A percentile compares a stretch with the other conserved stretches of the same genome.
phyloP scores from a whole-genome alignment of 306 rosid genomes.

The Vicia faba region DNA sequence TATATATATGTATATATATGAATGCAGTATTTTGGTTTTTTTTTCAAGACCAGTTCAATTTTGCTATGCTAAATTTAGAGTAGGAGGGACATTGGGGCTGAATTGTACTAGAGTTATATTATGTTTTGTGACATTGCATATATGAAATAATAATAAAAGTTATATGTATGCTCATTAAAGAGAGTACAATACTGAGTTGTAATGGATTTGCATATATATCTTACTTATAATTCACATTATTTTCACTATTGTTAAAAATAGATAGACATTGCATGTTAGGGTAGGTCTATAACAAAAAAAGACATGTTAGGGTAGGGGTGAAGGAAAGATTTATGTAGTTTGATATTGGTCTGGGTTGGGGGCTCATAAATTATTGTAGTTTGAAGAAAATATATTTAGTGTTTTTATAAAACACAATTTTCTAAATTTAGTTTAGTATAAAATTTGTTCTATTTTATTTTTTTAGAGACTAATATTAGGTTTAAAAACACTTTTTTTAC shows the following conservation, averaged over 20 bases:
- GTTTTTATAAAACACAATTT: background rate
- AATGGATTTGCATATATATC: slow-evolving; percentile 11
- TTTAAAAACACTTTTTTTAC: too few relatives aligned
- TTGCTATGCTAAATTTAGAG: background rate
- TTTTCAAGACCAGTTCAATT: slow-evolving; percentile 17
- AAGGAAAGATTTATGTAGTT: background rate
- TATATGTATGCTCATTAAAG: background rate
- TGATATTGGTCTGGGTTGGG: background rate
- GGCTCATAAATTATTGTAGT: background rate
- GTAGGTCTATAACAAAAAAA: background rate
- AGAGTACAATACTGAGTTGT: slow-evolving; percentile 1
- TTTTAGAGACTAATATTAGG: background rate
- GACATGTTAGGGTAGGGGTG: slow-evolving; percentile 19
- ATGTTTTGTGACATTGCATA: background rate
- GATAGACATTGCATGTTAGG: slow-evolving; percentile 23
- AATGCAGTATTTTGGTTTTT: too few relatives aligned
- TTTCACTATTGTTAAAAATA: background rate
- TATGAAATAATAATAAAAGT: background rate
- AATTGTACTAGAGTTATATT: background rate
- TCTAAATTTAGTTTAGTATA: too few relatives aligned
- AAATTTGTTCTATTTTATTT: too few relatives aligned
- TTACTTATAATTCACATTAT: background rate
- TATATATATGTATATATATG: too few relatives aligned
- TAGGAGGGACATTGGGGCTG: background rate
- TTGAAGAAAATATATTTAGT: background rate